These are phyloP conservation scores for Schizochytrium sp. DNA, from an alignment of 108 stramenopile species.

Conservation along the genomic window DNA sequence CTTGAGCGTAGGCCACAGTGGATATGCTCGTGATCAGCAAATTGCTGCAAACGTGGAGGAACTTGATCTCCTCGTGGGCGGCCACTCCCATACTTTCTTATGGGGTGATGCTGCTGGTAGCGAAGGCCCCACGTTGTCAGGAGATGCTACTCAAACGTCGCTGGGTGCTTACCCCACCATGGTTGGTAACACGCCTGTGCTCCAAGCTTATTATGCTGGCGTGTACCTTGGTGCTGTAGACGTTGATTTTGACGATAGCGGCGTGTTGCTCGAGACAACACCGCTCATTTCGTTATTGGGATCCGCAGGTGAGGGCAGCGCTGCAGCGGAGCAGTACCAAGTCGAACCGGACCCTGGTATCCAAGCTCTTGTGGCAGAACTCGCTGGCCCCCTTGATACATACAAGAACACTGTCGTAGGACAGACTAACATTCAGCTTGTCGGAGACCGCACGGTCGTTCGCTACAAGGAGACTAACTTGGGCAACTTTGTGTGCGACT, in stretches of 20 bases:
- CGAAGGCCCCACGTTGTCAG: not conserved
- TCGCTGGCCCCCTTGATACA: not conserved
- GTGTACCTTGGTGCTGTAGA: slow-evolving; percentile 9
- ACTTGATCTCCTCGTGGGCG: slow-evolving; percentile 22
- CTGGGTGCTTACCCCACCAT: slow-evolving; percentile 44
- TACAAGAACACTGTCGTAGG: slow-evolving; percentile 33
- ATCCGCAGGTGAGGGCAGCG: not conserved
- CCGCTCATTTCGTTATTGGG: not conserved
- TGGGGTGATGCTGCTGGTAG: not conserved
- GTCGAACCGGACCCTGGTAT: not conserved
- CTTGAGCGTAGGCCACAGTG: slow-evolving; percentile 47
- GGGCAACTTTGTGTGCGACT: slow-evolving; percentile 53
- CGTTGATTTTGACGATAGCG: not conserved
- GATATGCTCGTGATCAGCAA: slow-evolving; percentile 42
- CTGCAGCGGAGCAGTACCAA: slow-evolving; percentile 15
- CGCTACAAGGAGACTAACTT: slow-evolving; percentile 29
- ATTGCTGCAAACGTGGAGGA: slow-evolving; percentile 23
- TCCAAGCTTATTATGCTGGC: slow-evolving; percentile 29
- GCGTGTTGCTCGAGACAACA: not conserved
- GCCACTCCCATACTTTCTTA: slow-evolving; percentile 51
- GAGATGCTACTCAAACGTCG: not conserved
- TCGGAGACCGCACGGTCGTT: not conserved
- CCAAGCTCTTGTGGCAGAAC: not conserved
- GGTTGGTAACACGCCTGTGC: slow-evolving; percentile 24
- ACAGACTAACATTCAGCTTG: not conserved